Evolutionary conservation across 768 basidiomycete species (phyloP).

Genomic region (Megacollybia marginata): DNA sequence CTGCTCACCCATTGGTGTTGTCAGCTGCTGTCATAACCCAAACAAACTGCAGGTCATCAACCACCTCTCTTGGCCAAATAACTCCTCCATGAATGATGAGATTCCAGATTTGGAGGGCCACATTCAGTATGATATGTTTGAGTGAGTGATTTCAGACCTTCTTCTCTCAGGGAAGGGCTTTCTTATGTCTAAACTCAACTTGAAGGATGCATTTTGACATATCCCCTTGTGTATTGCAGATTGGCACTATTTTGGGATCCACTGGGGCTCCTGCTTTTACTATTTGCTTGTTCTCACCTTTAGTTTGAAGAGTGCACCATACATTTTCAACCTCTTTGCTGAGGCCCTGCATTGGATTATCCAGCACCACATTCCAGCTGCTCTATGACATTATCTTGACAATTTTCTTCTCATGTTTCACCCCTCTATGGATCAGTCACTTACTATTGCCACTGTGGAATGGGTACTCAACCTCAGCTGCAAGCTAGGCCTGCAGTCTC

Average conservation of each 20-base stretch:
- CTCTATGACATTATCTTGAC: conserved; percentile 15
- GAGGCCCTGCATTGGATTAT: conserved; percentile 9
- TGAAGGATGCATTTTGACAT: neutral
- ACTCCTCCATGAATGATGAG: conserved; percentile 12
- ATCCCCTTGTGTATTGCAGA: conserved; percentile 9
- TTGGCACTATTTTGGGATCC: too few relatives aligned
- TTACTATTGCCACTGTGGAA: neutral
- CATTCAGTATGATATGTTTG: conserved; percentile 7
- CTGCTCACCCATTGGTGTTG: conserved; percentile 12
- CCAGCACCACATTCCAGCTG: neutral
- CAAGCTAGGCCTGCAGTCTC: conserved; percentile 11
- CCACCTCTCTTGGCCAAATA: conserved; percentile 13
- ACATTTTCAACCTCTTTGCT: too few relatives aligned
- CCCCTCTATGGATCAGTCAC: neutral
- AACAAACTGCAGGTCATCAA: conserved; percentile 10
- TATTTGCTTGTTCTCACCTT: conserved; percentile 14
- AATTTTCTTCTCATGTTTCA: conserved; percentile 10
- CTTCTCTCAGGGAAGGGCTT: conserved; percentile 9
- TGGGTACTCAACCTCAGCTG: conserved; percentile 2
- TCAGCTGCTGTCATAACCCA: conserved; percentile 11
- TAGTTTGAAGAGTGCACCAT: conserved; percentile 14
- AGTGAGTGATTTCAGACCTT: conserved; percentile 4
- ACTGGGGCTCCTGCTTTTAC: conserved; percentile 13
- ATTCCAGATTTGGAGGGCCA: conserved; percentile 11
- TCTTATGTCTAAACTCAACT: conserved; percentile 13